A percentile compares a stretch with the other conserved stretches of the same genome.
Conservation (phyloP, 208 protist genomes). For the Crithidia brevicula region DNA sequence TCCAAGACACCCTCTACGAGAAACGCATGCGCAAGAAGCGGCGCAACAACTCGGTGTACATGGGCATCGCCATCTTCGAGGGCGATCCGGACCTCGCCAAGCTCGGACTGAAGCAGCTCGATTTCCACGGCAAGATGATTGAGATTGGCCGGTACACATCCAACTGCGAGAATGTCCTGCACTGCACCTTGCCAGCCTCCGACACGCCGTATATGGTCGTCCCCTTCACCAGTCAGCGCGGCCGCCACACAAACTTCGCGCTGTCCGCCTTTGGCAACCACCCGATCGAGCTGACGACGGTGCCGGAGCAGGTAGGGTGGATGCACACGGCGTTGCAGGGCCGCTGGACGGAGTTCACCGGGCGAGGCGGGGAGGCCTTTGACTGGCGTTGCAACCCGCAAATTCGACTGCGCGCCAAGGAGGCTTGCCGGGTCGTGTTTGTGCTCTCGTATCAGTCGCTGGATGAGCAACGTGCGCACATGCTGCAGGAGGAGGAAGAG, state of each 20-base stretch:
- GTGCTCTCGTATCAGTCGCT: constrained; percentile 87
- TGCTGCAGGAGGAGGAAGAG: constrained; percentile 67
- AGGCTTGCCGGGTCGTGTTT: constrained; percentile 81
- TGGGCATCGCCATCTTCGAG: constrained; percentile 90
- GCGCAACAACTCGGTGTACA: constrained; percentile 90
- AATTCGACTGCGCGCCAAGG: constrained; percentile 59
- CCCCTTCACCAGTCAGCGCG: constrained; percentile 88
- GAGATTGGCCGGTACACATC: constrained; percentile 89
- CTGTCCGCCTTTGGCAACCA: constrained; percentile 85
- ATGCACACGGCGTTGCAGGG: constrained; percentile 83
- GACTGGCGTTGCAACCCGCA: constrained; percentile 93
- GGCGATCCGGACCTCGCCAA: constrained; percentile 72
- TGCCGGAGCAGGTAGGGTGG: constrained; percentile 90
- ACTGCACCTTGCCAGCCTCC: constrained; percentile 73
- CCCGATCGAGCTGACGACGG: constrained; percentile 79
- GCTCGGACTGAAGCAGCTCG: constrained; percentile 87
- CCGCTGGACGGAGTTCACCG: constrained; percentile 85
- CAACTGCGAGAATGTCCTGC: constrained; percentile 92
- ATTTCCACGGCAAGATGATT: constrained; percentile 90
- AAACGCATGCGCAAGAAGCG: constrained; percentile 85
- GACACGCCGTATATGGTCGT: constrained; percentile 89
- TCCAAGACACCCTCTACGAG: constrained; percentile 90
- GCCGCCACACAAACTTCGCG: constrained; percentile 81
- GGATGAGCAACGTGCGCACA: constrained; percentile 51
- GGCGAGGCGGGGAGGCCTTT: constrained; percentile 76